phyloP scores from a whole-genome alignment of 305 asterid genomes.

The Andrographis paniculata region DNA sequence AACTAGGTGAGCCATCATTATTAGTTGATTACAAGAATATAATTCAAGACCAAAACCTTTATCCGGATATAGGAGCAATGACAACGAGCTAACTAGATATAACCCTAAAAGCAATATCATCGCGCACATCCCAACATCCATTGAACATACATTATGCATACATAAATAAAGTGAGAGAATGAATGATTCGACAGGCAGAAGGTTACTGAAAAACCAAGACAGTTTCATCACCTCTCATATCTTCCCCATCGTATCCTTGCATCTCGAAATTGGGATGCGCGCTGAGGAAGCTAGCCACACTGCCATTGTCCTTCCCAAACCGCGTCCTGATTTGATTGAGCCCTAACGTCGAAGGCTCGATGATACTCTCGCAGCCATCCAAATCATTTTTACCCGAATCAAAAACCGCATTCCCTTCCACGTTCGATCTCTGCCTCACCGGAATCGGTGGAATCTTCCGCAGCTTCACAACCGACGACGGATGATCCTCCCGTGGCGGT shows the following conservation, averaged over 20 bases:
- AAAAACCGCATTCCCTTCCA: slow-evolving; percentile 20
- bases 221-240: slow-evolving; percentile 11
- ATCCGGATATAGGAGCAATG: neutral
- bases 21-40: neutral
- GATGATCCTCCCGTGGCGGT: slow-evolving; percentile 26
- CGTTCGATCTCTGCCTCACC: slow-evolving; percentile 21
- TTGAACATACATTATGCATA: slow-evolving; percentile 2
- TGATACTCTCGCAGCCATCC: slow-evolving; percentile 21
- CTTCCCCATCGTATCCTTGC: slow-evolving; percentile 19
- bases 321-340: slow-evolving; percentile 78
- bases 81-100: neutral
- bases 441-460: slow-evolving; percentile 63
- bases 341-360: slow-evolving; percentile 51
- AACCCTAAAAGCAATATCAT: slow-evolving; percentile 1
- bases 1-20: too few relatives aligned
- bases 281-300: slow-evolving; percentile 22
- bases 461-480: slow-evolving; percentile 40
- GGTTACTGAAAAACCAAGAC: neutral
- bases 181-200: too few relatives aligned
- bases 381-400: slow-evolving; percentile 18
- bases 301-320: slow-evolving; percentile 43
- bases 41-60: neutral
- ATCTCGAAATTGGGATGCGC: slow-evolving; percentile 19
- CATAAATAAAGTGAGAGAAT: neutral
- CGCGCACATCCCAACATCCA: slow-evolving; percentile 1